Conservation (phyloP, 768 basidiomycete genomes). For the Lepiota brunneoincarnata region DNA sequence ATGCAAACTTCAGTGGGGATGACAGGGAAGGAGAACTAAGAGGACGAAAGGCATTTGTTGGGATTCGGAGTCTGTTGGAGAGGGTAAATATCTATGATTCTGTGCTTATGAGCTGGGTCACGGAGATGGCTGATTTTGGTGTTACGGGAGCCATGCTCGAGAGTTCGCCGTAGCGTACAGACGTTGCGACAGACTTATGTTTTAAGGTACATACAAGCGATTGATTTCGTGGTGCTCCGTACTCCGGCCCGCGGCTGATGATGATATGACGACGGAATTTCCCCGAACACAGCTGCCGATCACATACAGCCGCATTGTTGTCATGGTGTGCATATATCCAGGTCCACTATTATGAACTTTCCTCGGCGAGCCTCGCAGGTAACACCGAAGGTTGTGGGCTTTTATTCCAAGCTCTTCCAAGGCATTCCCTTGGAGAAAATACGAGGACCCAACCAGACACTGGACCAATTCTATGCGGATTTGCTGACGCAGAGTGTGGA, state of each 20-base stretch:
- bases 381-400: slow-evolving; percentile 45
- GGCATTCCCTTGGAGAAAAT: slow-evolving; percentile 43
- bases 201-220: background rate
- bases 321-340: background rate
- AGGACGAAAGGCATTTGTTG: slow-evolving; percentile 70
- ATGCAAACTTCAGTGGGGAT: slow-evolving; percentile 45
- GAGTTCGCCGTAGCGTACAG: background rate
- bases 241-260: too few species aligned
- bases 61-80: slow-evolving; percentile 57
- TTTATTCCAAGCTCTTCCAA: slow-evolving; percentile 50
- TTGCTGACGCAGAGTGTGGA: slow-evolving; percentile 54
- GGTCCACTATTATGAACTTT: slow-evolving; percentile 13
- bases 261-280: too few species aligned
- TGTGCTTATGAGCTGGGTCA: slow-evolving; percentile 37
- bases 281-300: background rate
- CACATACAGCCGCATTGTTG: background rate
- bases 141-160: slow-evolving; percentile 8
- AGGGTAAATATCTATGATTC: slow-evolving; percentile 67
- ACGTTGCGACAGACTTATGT: background rate
- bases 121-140: slow-evolving; percentile 36
- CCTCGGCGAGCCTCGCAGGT: slow-evolving; percentile 18
- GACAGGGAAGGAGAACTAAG: slow-evolving; percentile 69
- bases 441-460: slow-evolving; percentile 36
- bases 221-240: background rate
- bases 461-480: slow-evolving; percentile 48